Percentiles rank a stretch among this genome's conserved stretches.
These are phyloP conservation scores for Discostella stelligeroides DNA, from an alignment of 108 stramenopile genomes.

Conservation along the genomic window DNA sequence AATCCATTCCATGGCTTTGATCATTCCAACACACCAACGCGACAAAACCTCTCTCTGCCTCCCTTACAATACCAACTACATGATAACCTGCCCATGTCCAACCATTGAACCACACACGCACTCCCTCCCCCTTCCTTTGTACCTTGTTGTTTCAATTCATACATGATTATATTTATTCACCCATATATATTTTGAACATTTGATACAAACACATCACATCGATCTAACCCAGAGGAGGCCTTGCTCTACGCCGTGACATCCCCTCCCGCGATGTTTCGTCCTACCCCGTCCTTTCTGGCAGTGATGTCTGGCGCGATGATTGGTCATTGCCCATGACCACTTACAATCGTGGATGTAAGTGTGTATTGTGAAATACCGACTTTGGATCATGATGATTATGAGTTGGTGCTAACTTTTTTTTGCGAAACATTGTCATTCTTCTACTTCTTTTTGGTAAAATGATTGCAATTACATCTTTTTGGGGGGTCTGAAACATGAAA, in stretches of 20 bases:
- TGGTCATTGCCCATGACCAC: slow-evolving; percentile 35
- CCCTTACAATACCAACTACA: too few species aligned
- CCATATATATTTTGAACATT: too few species aligned
- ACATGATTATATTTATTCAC: too few species aligned
- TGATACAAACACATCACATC: too few species aligned
- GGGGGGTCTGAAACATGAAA: too few species aligned
- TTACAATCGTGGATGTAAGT: slow-evolving; percentile 19
- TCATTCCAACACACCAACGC: too few species aligned
- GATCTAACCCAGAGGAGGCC: slow-evolving; percentile 18
- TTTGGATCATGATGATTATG: background rate
- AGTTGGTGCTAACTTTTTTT: background rate
- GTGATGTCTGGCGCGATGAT: slow-evolving; percentile 40
- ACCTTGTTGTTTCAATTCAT: too few species aligned
- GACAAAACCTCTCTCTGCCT: too few species aligned
- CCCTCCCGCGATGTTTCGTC: slow-evolving; percentile 42
- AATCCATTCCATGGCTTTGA: too few species aligned
- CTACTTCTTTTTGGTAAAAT: slow-evolving; percentile 7
- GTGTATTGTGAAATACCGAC: background rate
- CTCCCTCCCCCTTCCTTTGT: too few species aligned
- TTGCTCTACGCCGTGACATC: slow-evolving; percentile 37
- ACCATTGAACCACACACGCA: too few species aligned
- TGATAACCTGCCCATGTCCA: too few species aligned
- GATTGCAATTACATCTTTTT: background rate
- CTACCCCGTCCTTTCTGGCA: slow-evolving; percentile 26
- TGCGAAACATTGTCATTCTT: background rate